phyloP scores from a whole-genome alignment of 495 filamentous ascomycete species.

The Neurospora terricola region DNA sequence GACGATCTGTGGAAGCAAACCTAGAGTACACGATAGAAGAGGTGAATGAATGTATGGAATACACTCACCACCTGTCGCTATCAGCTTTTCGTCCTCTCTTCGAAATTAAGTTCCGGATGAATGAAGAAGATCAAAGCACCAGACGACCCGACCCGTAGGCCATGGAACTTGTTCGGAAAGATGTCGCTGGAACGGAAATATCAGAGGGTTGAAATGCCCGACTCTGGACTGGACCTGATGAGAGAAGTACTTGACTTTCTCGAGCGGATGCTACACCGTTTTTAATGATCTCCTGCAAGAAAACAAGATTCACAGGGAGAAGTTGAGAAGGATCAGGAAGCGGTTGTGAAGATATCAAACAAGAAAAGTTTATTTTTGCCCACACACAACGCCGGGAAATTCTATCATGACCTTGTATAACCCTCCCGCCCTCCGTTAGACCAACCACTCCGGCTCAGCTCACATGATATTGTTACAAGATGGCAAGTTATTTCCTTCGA shows the following conservation, averaged over 20 bases:
- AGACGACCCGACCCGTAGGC: too few relatives aligned
- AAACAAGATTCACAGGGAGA: background rate
- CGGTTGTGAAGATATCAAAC: background rate
- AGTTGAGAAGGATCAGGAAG: background rate
- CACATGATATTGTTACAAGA: background rate
- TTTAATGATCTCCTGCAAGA: background rate
- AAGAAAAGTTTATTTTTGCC: background rate
- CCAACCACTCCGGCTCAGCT: background rate
- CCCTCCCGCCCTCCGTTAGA: background rate
- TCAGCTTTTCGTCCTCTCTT: too few relatives aligned
- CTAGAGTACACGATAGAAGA: too few relatives aligned
- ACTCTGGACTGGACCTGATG: background rate
- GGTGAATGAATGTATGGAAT: too few relatives aligned
- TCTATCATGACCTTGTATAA: background rate
- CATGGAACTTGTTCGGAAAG: too few relatives aligned
- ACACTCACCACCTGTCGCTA: too few relatives aligned
- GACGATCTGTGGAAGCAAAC: too few relatives aligned
- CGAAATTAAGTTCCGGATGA: too few relatives aligned
- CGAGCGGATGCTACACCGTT: background rate
- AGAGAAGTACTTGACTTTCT: background rate
- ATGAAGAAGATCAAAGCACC: too few relatives aligned
- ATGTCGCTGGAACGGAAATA: too few relatives aligned
- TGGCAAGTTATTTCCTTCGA: too few relatives aligned
- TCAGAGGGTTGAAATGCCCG: background rate
- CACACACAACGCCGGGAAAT: background rate